Evolutionary conservation across 257 asterid genomes (phyloP).

Genomic region (Paulownia fortunei): DNA sequence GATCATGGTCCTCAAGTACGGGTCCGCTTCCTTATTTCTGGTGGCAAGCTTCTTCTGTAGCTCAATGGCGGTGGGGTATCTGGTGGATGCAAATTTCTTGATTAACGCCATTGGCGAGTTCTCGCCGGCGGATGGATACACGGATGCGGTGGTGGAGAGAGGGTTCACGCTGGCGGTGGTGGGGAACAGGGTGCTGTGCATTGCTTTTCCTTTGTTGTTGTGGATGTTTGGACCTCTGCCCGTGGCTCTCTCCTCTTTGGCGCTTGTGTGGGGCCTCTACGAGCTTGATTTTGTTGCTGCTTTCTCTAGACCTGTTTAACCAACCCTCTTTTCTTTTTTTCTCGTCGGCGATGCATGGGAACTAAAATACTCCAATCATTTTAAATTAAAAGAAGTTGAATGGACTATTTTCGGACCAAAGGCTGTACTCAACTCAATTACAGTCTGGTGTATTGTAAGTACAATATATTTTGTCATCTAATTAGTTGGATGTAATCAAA

Average conservation of each 20-base stretch:
- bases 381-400: too few relatives aligned
- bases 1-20: constrained; percentile 64
- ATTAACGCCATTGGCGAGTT: constrained; percentile 75
- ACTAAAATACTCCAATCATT: too few relatives aligned
- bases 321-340: too few relatives aligned
- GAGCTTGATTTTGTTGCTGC: constrained; percentile 60
- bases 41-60: constrained; percentile 72
- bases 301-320: constrained; percentile 13
- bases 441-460: too few relatives aligned
- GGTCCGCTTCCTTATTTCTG: constrained; percentile 59
- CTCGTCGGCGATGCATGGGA: too few relatives aligned
- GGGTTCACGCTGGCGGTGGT: constrained; percentile 72
- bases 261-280: constrained; percentile 63
- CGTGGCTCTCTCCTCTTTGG: constrained; percentile 60
- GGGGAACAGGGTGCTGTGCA: constrained; percentile 70
- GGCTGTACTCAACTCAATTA: too few relatives aligned
- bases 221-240: constrained; percentile 85
- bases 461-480: too few relatives aligned
- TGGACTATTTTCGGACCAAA: too few relatives aligned
- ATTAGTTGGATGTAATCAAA: too few relatives aligned
- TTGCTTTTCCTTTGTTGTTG: constrained; percentile 61
- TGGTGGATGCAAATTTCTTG: constrained; percentile 74
- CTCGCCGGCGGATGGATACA: constrained; percentile 40
- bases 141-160: constrained; percentile 64
- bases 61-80: constrained; percentile 59